A percentile compares a stretch with the other conserved stretches of the same genome.
These are phyloP conservation scores for Rubus idaeus DNA, from an alignment of 306 rosid species.

Conservation along the genomic window DNA sequence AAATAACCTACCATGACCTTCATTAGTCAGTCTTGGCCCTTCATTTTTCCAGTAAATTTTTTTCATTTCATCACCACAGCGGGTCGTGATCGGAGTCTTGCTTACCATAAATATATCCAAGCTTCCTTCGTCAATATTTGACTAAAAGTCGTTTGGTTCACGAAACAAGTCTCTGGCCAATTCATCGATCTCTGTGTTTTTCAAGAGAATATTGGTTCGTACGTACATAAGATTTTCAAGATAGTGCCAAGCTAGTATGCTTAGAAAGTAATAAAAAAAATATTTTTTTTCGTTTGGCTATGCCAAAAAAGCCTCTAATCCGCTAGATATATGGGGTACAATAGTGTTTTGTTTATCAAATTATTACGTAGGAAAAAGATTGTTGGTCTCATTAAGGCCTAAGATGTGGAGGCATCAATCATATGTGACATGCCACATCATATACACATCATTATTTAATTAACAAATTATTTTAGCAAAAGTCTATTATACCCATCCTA, in stretches of 20 bases:
- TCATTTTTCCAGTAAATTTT: background rate
- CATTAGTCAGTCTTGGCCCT: background rate
- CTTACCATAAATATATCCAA: background rate
- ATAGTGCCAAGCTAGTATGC: no score
- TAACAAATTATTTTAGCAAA: no score
- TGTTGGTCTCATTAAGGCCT: no score
- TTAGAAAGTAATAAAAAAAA: no score
- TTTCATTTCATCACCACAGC: background rate
- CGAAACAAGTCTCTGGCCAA: background rate
- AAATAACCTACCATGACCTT: background rate
- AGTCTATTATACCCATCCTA: no score
- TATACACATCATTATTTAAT: no score
- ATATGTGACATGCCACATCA: no score
- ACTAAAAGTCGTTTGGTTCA: background rate
- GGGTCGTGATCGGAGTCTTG: background rate
- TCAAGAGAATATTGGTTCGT: background rate
- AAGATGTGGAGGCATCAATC: no score
- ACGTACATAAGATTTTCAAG: no score
- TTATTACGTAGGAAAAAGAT: no score
- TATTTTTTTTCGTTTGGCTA: no score
- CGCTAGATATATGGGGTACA: background rate
- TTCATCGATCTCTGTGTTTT: no score
- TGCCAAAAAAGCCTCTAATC: background rate
- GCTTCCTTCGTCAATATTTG: background rate
- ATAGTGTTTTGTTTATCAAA: background rate